These are phyloP conservation scores for Phytophthora quininea DNA, from an alignment of 352 stramenopile genomes.

Conservation along the genomic window DNA sequence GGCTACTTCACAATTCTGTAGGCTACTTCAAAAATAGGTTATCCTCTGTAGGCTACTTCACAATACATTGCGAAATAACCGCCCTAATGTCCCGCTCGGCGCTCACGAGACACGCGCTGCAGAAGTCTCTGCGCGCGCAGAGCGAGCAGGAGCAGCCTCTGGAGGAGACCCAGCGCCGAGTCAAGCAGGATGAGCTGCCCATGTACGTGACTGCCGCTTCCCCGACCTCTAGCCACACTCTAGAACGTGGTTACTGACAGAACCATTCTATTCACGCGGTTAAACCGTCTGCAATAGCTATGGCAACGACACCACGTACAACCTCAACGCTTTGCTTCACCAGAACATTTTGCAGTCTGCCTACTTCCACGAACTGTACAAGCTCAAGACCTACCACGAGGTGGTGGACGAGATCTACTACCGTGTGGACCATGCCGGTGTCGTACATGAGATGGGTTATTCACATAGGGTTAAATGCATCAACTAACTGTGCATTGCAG, in stretches of 20 bases:
- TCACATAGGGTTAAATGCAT: not conserved
- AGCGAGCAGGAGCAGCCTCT: conserved; percentile 30
- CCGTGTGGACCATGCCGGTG: conserved; percentile 81
- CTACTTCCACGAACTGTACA: conserved; percentile 96
- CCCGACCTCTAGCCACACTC: not conserved
- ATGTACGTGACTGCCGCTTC: conserved; percentile 56
- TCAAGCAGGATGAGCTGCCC: conserved; percentile 81
- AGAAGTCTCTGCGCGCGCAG: conserved; percentile 62
- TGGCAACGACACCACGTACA: conserved; percentile 93
- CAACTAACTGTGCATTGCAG: conserved; percentile 49
- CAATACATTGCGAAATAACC: too few species aligned
- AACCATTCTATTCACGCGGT: conserved; percentile 10
- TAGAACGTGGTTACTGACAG: not conserved
- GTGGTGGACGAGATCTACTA: conserved; percentile 95
- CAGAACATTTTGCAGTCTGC: conserved; percentile 95
- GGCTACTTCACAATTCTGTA: not conserved
- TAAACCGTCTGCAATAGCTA: conserved; percentile 43
- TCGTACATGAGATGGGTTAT: conserved; percentile 12
- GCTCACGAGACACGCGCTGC: conserved; percentile 64
- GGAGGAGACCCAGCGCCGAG: conserved; percentile 55
- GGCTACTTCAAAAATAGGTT: not conserved
- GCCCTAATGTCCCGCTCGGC: conserved; percentile 75
- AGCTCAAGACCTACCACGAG: conserved; percentile 95
- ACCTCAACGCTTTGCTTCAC: conserved; percentile 96
- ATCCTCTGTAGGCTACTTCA: too few species aligned